Percentiles rank a stretch among this genome's conserved stretches.
These are phyloP conservation scores for Phytomonas sp. DNA, from an alignment of 208 protist genomes.

Conservation along the genomic window DNA sequence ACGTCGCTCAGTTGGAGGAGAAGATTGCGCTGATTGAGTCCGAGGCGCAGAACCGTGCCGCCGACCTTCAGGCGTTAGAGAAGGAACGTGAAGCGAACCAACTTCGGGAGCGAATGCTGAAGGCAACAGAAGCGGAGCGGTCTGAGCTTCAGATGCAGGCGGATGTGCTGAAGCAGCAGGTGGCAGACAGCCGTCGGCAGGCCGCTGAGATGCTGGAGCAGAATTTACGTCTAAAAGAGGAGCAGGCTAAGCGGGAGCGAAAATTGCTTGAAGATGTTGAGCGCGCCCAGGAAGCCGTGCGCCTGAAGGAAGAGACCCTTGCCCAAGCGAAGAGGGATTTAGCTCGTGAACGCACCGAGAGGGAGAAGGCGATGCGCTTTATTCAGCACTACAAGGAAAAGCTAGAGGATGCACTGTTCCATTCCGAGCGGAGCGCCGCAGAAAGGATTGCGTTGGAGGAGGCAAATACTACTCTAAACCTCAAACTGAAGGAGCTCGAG, in stretches of 20 bases:
- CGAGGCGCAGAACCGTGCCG: slow-evolving; percentile 46
- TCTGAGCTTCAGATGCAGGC: slow-evolving; percentile 15
- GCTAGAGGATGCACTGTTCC: slow-evolving; percentile 11
- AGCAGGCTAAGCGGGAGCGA: slow-evolving; percentile 20
- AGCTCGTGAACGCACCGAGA: slow-evolving; percentile 12
- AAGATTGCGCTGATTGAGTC: slow-evolving; percentile 47
- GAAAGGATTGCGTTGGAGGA: slow-evolving; percentile 7
- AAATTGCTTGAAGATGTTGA: slow-evolving; percentile 20
- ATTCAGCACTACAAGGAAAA: slow-evolving; percentile 16
- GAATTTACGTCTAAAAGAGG: slow-evolving; percentile 20
- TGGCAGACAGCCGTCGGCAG: slow-evolving; percentile 18
- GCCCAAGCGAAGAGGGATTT: slow-evolving; percentile 13
- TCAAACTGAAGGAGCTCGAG: slow-evolving; percentile 4
- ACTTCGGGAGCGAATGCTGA: slow-evolving; percentile 31
- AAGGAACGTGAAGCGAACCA: slow-evolving; percentile 36
- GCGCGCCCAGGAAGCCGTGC: no score
- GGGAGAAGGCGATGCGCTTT: slow-evolving; percentile 17
- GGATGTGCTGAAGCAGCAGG: slow-evolving; percentile 17
- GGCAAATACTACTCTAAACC: slow-evolving; percentile 1
- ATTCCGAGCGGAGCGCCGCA: slow-evolving; percentile 7
- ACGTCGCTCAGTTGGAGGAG: slow-evolving; percentile 38
- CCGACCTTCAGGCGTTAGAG: slow-evolving; percentile 48
- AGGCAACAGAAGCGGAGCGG: slow-evolving; percentile 36
- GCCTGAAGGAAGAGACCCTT: neutral
- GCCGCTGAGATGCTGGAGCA: slow-evolving; percentile 18